phyloP scores from a whole-genome alignment of 208 protist genomes.

The Wallacemonas collosoma region DNA sequence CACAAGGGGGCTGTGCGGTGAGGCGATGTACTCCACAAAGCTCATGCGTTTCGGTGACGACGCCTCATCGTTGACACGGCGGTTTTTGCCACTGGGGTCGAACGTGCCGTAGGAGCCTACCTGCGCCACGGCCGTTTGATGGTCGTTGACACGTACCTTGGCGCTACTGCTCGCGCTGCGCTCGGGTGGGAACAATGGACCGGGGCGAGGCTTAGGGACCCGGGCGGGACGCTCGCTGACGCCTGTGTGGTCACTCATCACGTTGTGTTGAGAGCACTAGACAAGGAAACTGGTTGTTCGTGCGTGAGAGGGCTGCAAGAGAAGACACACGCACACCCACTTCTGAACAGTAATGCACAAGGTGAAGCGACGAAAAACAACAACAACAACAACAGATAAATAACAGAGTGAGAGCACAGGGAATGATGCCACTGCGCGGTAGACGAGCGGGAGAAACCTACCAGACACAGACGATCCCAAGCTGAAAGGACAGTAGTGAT shows the following conservation, averaged over 20 bases:
- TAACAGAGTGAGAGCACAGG: no score
- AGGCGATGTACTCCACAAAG: constrained; percentile 48
- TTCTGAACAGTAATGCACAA: not conserved
- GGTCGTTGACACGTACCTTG: constrained; percentile 8
- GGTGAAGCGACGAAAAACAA: constrained; percentile 7
- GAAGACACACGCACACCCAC: not conserved
- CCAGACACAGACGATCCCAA: no score
- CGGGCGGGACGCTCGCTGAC: not conserved
- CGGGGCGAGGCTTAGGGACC: constrained; percentile 28
- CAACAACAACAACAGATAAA: not conserved
- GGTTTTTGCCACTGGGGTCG: not conserved
- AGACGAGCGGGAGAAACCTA: no score
- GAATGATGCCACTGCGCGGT: no score
- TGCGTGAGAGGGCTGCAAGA: no score
- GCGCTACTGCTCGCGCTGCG: constrained; percentile 10
- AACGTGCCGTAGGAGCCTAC: constrained; percentile 40
- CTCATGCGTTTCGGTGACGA: constrained; percentile 11
- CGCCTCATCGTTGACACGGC: not conserved
- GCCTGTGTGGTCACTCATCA: not conserved
- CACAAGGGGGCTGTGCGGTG: constrained; percentile 45
- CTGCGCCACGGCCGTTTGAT: constrained; percentile 7
- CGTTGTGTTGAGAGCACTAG: not conserved
- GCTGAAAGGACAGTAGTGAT: no score
- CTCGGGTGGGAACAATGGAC: constrained; percentile 25
- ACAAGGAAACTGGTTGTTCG: not conserved